phyloP scores from a whole-genome alignment of 2,329 filamentous ascomycete species.

The Anthostomella pinea region DNA sequence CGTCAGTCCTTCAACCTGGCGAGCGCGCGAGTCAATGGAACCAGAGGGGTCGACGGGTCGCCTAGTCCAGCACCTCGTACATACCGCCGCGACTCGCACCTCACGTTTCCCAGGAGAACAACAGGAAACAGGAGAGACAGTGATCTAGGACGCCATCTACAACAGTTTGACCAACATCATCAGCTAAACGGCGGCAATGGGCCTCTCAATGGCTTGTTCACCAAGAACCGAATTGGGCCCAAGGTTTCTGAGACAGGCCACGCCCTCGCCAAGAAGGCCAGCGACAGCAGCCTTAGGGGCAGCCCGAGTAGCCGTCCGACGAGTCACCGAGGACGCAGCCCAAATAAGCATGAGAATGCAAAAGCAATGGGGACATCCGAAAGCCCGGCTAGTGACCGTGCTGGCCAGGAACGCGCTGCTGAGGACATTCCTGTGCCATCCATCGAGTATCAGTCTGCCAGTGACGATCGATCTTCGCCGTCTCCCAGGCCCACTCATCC shows the following conservation, averaged over 20 bases:
- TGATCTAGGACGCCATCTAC: constrained; percentile 31
- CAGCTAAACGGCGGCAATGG: constrained; percentile 21
- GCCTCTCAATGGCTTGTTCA: constrained; percentile 34
- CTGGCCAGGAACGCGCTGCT: background rate
- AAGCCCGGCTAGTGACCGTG: background rate
- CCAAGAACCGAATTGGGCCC: constrained; percentile 31
- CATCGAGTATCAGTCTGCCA: constrained; percentile 24
- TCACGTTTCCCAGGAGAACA: constrained; percentile 9
- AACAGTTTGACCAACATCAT: constrained; percentile 30
- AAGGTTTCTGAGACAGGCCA: constrained; percentile 37
- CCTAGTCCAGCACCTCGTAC: constrained; percentile 31
- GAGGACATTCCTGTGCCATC: constrained; percentile 23
- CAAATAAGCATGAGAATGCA: constrained; percentile 10
- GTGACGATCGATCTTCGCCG: constrained; percentile 22
- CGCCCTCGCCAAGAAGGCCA: constrained; percentile 33
- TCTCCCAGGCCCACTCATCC: constrained; percentile 10
- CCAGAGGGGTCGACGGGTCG: constrained; percentile 25
- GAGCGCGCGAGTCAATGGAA: constrained; percentile 23
- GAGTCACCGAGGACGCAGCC: constrained; percentile 14
- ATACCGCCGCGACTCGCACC: constrained; percentile 20
- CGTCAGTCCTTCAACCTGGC: constrained; percentile 29
- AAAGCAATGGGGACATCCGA: constrained; percentile 1
- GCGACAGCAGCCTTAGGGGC: constrained; percentile 32
- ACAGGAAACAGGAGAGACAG: constrained; percentile 26
- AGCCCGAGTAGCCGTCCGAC: constrained; percentile 22